Base-by-base conservation (phyloP, 2,329 filamentous ascomycete species). In the Immersiporthe knoxdaviesiana region DNA sequence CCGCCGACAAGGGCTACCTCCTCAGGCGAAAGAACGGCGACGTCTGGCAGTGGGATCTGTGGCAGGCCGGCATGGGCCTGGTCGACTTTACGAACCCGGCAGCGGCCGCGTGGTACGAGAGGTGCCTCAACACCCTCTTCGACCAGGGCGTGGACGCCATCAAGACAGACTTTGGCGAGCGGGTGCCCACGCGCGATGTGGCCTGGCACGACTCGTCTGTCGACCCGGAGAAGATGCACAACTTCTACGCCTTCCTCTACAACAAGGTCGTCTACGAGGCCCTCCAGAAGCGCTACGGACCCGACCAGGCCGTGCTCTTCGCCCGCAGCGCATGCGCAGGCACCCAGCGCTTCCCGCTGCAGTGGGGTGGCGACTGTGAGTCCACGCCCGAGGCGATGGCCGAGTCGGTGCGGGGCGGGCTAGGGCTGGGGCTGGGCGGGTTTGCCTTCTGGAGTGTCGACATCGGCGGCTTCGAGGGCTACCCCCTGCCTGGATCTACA, bases 161-260 rank as follows among this genome's bases (percentile, higher is more conserved):
- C 83, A 93, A 93, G 80, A 92, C 91, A 10, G 91, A 93, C 75
- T 93, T 93, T 77, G 90, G 90, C 67, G 91, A 93, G 80, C 85
- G 91, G 35, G 89, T 93, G 66, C 91, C 91, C 0, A 86, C 85
- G 6, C 82, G 85, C 63, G 88, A 90, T 72, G 86, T 92, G 7
- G 82, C 86, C 72, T 93, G 90, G 85, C 82, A 87, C 75, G 89
- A 92, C 73, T 75, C 80, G 62, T 82, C 81, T 6, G 78, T 83
- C 56, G 89, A 92, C 73, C 85, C 90, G 1, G 81, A 81, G 64
- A 86, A 86, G 74, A 93, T 93, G 90, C 91, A 92, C 80, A 93
- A 93, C 78, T 92, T 87, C 80, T 93, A 92, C 77, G 84, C 91
- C n/a, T 90, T 91, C 75, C 79, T 89, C 3, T 93, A 91, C 81